phyloP scores from a whole-genome alignment of 1,139 yeast species.

The Candida albicans region DNA sequence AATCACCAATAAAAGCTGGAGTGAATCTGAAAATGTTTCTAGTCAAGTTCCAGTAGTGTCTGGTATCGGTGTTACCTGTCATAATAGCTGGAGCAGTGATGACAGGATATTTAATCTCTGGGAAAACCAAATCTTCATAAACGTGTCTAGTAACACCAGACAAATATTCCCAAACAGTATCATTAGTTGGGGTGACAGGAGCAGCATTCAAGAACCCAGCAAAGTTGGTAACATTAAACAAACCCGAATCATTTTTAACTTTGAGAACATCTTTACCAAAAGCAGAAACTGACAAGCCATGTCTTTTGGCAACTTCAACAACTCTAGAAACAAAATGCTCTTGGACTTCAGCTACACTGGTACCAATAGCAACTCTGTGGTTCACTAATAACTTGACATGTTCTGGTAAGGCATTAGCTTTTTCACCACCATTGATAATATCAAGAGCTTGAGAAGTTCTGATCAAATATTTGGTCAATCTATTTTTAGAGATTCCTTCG shows the following conservation, averaged over 20 bases:
- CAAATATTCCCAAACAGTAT: conserved; percentile 41
- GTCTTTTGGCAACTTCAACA: conserved; percentile 29
- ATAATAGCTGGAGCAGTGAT: conserved; percentile 65
- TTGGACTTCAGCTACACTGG: conserved; percentile 21
- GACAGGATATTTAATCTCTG: conserved; percentile 38
- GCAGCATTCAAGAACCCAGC: conserved; percentile 30
- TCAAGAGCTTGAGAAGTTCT: conserved; percentile 41
- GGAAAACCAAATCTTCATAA: conserved; percentile 40
- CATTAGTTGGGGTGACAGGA: conserved; percentile 37
- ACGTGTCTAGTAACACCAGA: conserved; percentile 48
- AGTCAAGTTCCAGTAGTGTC: conserved; percentile 74
- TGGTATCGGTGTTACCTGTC: conserved; percentile 86
- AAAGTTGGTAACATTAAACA: conserved; percentile 20
- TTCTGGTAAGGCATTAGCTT: conserved; percentile 45
- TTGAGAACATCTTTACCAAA: conserved; percentile 23
- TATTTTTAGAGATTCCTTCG: conserved; percentile 17
- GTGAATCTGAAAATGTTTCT: conserved; percentile 68
- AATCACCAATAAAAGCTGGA: conserved; percentile 31
- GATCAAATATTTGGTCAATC: conserved; percentile 27
- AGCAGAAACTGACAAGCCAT: conserved; percentile 24
- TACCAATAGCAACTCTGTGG: conserved; percentile 32
- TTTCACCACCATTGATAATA: conserved; percentile 39
- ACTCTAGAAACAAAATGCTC: conserved; percentile 24
- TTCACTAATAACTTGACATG: conserved; percentile 29
- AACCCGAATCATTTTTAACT: conserved; percentile 21